Evolutionary conservation across 169 alveolate genomes (phyloP).

Genomic region (Cyclospora cayetanensis): DNA sequence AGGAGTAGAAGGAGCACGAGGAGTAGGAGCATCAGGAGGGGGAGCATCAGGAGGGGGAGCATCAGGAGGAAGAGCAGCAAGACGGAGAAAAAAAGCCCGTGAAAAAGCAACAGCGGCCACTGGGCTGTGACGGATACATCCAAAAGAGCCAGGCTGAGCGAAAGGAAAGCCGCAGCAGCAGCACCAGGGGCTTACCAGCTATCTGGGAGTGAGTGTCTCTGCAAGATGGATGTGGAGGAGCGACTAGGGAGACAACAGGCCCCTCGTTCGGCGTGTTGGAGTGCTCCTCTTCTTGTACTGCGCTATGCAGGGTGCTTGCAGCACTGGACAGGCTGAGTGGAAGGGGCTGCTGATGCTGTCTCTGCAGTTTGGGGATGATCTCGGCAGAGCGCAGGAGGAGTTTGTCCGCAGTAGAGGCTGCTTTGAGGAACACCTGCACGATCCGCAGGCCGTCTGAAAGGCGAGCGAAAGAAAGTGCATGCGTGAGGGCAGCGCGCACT

Average conservation of each 20-base stretch:
- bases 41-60: background rate
- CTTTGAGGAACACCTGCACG: conserved; percentile 51
- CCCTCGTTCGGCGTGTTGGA: too few species aligned
- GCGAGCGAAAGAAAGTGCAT: background rate
- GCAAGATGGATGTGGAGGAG: background rate
- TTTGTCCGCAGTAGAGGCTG: conserved; percentile 36
- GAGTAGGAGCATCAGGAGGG: background rate
- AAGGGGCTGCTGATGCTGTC: background rate
- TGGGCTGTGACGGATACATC: too few species aligned
- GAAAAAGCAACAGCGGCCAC: too few species aligned
- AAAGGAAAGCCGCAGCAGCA: background rate
- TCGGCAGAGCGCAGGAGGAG: conserved; percentile 15
- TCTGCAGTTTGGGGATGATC: background rate
- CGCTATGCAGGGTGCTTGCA: background rate
- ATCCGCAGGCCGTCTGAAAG: background rate
- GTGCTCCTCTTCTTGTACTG: background rate
- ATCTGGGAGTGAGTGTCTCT: background rate
- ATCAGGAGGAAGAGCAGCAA: background rate
- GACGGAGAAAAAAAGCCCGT: background rate
- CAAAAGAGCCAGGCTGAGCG: background rate
- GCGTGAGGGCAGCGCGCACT: conserved; percentile 43
- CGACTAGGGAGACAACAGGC: background rate
- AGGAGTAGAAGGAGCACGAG: background rate
- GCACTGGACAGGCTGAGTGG: background rate
- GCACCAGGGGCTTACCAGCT: background rate